Conservation (phyloP, 2,329 filamentous ascomycete genomes). For the Penicillium decumbens region DNA sequence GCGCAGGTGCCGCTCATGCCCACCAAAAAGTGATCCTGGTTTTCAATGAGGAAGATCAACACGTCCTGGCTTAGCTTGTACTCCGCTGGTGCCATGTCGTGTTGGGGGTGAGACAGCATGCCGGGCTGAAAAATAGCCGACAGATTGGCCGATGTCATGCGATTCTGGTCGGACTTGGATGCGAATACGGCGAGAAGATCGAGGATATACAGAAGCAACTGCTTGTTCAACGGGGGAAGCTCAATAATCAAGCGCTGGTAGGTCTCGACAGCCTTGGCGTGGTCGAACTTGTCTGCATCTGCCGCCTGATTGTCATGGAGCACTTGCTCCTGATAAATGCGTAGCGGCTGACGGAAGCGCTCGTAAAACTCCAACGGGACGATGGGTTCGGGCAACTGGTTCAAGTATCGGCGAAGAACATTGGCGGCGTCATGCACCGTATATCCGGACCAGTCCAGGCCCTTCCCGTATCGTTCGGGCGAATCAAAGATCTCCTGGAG, state of each 20-base stretch:
- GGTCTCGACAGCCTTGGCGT: conserved; percentile 67
- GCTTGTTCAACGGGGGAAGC: conserved; percentile 84
- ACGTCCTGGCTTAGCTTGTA: conserved; percentile 96
- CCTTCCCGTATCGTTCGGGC: conserved; percentile 92
- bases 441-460: conserved; percentile 93
- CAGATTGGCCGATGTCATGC: conserved; percentile 92
- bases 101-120: conserved; percentile 85
- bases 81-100: conserved; percentile 92
- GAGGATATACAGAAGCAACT: conserved; percentile 90
- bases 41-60: conserved; percentile 94
- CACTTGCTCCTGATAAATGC: conserved; percentile 63
- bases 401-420: conserved; percentile 89
- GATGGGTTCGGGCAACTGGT: conserved; percentile 92
- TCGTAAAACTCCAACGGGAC: conserved; percentile 93
- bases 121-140: conserved; percentile 97
- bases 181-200: conserved; percentile 95
- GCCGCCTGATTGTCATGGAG: conserved; percentile 64
- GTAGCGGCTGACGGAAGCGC: conserved; percentile 78
- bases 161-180: conserved; percentile 91
- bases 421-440: conserved; percentile 98
- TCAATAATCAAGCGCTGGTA: conserved; percentile 92
- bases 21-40: conserved; percentile 96
- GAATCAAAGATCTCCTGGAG: conserved; percentile 88
- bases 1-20: conserved; percentile 98
- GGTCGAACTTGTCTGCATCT: conserved; percentile 69